Base-by-base conservation (phyloP, 345 rosid genomes). In the Hibiscus trionum region DNA sequence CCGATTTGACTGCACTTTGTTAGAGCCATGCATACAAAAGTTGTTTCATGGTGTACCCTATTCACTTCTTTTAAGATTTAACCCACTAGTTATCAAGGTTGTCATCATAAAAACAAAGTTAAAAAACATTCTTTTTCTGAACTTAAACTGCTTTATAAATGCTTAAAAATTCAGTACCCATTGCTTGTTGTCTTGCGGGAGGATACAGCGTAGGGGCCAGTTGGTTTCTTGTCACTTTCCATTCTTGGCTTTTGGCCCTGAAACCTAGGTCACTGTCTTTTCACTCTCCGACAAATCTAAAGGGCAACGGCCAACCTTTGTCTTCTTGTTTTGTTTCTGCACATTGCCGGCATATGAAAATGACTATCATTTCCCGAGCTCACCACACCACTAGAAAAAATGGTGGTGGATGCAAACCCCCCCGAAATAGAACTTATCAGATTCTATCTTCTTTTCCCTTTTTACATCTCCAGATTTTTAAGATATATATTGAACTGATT, bases 261-360 rank as follows among this genome's bases (percentile, higher is more conserved):
- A 84, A 80, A 76, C 81, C 76, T 77, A 80, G 82, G 85, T 87
- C 83, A 69, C 59, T 83, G 86, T 88, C 87, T 72, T 83, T 75
- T 84, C 88, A 66, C 78, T 82, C 83, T 73, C 91, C 83, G 83
- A 84, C 92, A 87, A 15, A 77, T 61, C 77, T 67, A 73, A 88
- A 39, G 94, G 91, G 31, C 15, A 57, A 89, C 88, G 94, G 91
- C 15, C 15, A 57, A 89, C 88, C 91, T 71, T 35, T 84, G 89
- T 86, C 89, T 84, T 73, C 24, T 73, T 73, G 17, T 49, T 71
- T 77, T 74, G 60, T 37, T 72, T 77, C 64, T 77, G 70, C 58
- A 75, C 70, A 49, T 82, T 73, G 75, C 72, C 42, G 47, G 72
- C 24, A 74, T 73, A 29, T 61, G 81, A 83, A 56, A 77, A 55